These are phyloP conservation scores for Ramaria rubella DNA, from an alignment of 768 basidiomycete genomes.

Conservation along the genomic window DNA sequence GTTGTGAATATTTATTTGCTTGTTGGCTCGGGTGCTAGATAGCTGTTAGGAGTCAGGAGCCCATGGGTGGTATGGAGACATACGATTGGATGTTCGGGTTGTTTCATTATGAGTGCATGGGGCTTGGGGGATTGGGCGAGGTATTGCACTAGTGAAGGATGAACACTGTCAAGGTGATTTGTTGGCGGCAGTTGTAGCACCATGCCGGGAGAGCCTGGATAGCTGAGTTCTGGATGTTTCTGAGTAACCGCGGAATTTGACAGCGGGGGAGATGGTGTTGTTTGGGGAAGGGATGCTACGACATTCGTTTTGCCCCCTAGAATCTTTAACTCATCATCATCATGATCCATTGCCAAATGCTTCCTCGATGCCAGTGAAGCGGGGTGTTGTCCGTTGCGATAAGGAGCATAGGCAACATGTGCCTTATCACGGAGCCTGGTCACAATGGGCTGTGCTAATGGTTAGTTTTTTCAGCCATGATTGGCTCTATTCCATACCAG, in stretches of 20 bases:
- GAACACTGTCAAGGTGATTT: slow-evolving; percentile 10
- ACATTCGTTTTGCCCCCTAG: slow-evolving; percentile 63
- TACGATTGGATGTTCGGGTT: neutral
- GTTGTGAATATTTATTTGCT: too few species aligned
- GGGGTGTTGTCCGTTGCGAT: slow-evolving; percentile 26
- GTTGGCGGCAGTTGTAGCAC: slow-evolving; percentile 8
- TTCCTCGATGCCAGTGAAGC: slow-evolving; percentile 33
- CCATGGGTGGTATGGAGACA: neutral
- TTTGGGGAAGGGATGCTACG: slow-evolving; percentile 32
- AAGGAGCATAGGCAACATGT: slow-evolving; percentile 52
- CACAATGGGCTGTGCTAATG: slow-evolving; percentile 52
- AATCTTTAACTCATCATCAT: slow-evolving; percentile 57
- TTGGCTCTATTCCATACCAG: too few species aligned
- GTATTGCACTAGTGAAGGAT: slow-evolving; percentile 10
- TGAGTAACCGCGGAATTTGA: neutral
- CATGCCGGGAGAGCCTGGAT: slow-evolving; percentile 8
- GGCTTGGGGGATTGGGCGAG: slow-evolving; percentile 1
- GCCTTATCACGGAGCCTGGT: slow-evolving; percentile 57
- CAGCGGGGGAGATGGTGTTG: neutral
- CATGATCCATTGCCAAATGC: slow-evolving; percentile 38
- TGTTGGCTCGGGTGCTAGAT: too few species aligned
- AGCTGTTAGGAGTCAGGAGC: neutral
- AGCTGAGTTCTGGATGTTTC: neutral
- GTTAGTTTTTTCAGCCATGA: too few species aligned
- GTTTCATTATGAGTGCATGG: neutral